Percentiles rank a stretch among this genome's conserved stretches.
Conservation (phyloP, 2,329 filamentous ascomycete species). For the Stachybotrys chartarum region DNA sequence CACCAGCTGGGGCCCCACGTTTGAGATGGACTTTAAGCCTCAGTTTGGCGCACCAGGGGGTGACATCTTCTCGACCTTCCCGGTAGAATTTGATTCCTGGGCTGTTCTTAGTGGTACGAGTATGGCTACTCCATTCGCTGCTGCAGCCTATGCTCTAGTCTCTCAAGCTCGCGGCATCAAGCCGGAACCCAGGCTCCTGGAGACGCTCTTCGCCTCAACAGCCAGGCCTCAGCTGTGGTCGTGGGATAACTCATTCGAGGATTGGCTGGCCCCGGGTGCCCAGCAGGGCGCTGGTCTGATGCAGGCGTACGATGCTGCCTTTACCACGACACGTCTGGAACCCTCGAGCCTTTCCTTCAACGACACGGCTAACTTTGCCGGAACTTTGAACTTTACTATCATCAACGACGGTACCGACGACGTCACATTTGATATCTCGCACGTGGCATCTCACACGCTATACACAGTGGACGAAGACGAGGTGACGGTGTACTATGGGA, state of each 20-base stretch:
- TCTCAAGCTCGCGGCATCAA: constrained; percentile 34
- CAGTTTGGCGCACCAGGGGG: constrained; percentile 11
- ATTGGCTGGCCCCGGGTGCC: constrained; percentile 33
- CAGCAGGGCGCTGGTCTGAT: constrained; percentile 42
- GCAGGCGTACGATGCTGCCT: constrained; percentile 36
- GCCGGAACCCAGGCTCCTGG: constrained; percentile 26
- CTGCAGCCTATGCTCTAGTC: constrained; percentile 6
- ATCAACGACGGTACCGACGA: constrained; percentile 37
- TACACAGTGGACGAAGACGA: constrained; percentile 30
- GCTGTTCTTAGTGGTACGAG: constrained; percentile 7
- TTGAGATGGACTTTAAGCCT: constrained; percentile 10
- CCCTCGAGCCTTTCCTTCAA: constrained; percentile 48
- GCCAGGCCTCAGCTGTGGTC: constrained; percentile 34
- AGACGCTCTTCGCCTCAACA: constrained; percentile 35
- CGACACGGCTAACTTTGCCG: constrained; percentile 44
- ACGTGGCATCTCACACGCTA: constrained; percentile 37
- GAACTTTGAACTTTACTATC: constrained; percentile 38
- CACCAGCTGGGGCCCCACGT: constrained; percentile 10
- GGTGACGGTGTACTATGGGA: neutral
- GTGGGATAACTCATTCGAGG: constrained; percentile 12
- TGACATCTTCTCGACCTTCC: constrained; percentile 11
- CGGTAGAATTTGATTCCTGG: constrained; percentile 5
- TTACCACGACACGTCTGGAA: constrained; percentile 40
- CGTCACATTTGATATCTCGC: constrained; percentile 39
- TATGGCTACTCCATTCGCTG: constrained; percentile 9